Evolutionary conservation across 2,329 filamentous ascomycete species (phyloP), one percentile per base, ranked within the genome.

Genomic region (Sporothrix luriei): DNA sequence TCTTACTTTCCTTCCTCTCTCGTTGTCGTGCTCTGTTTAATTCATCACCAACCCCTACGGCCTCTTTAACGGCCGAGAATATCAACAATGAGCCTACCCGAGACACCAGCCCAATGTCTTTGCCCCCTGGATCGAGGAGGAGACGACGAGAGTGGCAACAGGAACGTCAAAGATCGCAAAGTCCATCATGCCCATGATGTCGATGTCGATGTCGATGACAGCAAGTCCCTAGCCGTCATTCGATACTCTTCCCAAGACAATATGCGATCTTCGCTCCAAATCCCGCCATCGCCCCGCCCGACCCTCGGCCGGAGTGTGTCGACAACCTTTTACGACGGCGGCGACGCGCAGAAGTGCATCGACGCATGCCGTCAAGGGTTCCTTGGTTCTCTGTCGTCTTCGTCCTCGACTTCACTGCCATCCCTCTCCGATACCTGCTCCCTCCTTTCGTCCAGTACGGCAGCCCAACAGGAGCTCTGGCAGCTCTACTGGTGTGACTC

Each of bases 401-500:
- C 26, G 10, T 55, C 49, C 5, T n/a, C 48, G 43, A 33, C 33
- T 4, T 19, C 29, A 10, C 29, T 48, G 16, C 29, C 33, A 16
- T 48, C 57, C 6, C 24, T 66, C n/a, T 43, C 46, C 2, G 68
- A 62, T 13, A 55, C 66, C 61, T 72, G 73, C 55, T 43, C 66
- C 4, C 24, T 55, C 14, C 66, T 73, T 46, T 68, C 71, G 0
- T 52, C 33, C 6, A 19, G 33, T 11, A 52, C 29, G 4, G 1
- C 64, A 1, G 52, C 76, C 43, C 74, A 75, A 66, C 74, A 74
- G 33, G 74, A 77, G 54, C 78, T 86, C 13, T 81, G 80, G 78
- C 74, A 77, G 52, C 76, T 86, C 26, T 87, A 87, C 74, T 84
- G 83, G 75, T 86, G 85, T 75, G 83, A 86, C 74, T 79, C 80